Evolutionary conservation across 305 asterid species (phyloP), one percentile per base, ranked within the genome.

Genomic region (Fraxinus ornus): DNA sequence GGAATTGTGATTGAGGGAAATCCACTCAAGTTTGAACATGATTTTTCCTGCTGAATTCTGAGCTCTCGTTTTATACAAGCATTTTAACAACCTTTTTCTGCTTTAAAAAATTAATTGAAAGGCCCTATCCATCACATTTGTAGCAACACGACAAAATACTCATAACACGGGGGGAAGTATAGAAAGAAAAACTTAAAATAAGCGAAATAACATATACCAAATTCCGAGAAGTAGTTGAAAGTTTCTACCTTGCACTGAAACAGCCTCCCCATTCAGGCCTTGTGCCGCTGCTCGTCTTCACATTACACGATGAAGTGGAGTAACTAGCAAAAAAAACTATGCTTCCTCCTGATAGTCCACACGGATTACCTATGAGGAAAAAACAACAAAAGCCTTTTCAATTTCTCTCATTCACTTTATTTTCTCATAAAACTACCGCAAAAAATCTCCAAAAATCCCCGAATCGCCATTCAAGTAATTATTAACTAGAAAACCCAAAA

Each of bases 241-340:
- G 30, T 73, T 77, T 81, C 64, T 77, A 89, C 89, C 89, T 89
- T 78, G 74, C 83, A 72, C 77, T 15, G 66, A 64, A 85, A 78
- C 39, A 80, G 71, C 85, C 80, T 35, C 80, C 78, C 70, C 44
- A 44, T 78, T 78, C 79, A 9, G 77, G 79, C 60, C 80, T 76
- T 66, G 81, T 44, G 41, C 44, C 19, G 49, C 68, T 30, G 64
- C 77, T 44, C 60, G 24, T 80, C 57, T 82, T 75, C 80, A 80
- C 83, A 77, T 30, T 64, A 30, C 70, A 76, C 80, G 77, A 78
- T 55, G 81, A 77, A 83, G 75, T 86, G 64, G 52, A 70, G 47
- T 77, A 70, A 49, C 81, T 83, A 73, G 88, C 83, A 30, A 76
- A 78, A 80, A 47, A 37, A 76, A 77, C 73, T 75, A 77, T 55